phyloP scores from a whole-genome alignment of 2,329 filamentous ascomycete genomes.

The Penicillium sp. region DNA sequence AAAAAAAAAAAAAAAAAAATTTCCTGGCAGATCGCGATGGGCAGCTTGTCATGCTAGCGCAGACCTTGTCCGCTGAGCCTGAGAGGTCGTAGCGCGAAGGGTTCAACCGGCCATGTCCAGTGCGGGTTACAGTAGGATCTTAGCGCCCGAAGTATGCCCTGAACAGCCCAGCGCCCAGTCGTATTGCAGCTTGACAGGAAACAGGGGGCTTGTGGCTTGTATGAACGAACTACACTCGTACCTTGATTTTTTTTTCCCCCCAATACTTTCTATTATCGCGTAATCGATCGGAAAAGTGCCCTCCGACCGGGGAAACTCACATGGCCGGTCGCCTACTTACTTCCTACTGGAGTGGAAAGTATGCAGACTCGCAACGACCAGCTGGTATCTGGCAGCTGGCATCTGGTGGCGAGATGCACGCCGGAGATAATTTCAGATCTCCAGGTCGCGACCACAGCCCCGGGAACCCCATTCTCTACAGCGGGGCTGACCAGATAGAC shows the following conservation, averaged over 20 bases:
- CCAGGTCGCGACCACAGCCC: neutral
- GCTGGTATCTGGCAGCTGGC: neutral
- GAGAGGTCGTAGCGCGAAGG: neutral
- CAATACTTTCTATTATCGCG: too few relatives aligned
- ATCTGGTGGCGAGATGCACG: conserved; percentile 1
- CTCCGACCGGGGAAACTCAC: neutral
- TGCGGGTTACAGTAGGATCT: conserved; percentile 3
- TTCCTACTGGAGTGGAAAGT: neutral
- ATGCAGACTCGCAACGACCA: neutral
- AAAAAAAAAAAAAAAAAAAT: too few relatives aligned
- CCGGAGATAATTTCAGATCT: conserved; percentile 1
- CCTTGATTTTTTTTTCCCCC: neutral
- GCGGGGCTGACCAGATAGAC: neutral
- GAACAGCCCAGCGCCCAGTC: neutral
- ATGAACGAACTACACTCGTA: neutral
- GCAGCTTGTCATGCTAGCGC: neutral
- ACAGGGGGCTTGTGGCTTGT: neutral
- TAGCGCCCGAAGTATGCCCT: neutral
- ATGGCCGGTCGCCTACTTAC: neutral
- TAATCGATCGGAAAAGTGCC: neutral
- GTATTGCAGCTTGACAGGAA: neutral
- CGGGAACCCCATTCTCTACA: neutral
- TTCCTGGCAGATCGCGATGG: neutral
- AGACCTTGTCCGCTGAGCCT: neutral
- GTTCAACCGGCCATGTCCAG: neutral